Evolutionary conservation across 1,284 basidiomycete genomes (phyloP), one percentile per base, ranked within the genome.

Genomic region (Apiotrichum porosum): DNA sequence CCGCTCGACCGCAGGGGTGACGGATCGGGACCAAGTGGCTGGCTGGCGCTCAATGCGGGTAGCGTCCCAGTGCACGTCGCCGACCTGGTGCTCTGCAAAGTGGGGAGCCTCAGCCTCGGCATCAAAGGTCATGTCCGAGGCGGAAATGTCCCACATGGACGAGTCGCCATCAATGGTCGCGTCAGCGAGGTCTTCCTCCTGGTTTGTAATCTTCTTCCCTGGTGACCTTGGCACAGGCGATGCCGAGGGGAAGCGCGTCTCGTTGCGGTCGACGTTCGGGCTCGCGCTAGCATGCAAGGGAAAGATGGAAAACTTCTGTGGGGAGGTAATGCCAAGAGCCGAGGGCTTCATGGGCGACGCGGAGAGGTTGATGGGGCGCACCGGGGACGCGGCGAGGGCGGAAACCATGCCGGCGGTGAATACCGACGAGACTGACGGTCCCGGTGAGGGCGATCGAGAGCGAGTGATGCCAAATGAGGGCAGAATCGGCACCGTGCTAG

Each of bases 141-240:
- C 37, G 1, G 54, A 47, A 12, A 51, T 4, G 44, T 60, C 49
- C 61, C 62, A 63, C 18, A 45, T 55, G 2, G 35, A 42, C 21
- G 44, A 38, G 10, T 50, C 47, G 2, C 39, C 59, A 9, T 61
- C 59, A 6, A 51, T 24, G 2, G 61, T 61, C 21, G 44, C 52
- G 26, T 54, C 45, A 3, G 46, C 40, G 30, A 28, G 26, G 8
- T 28, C n/a, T n/a, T n/a, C n/a, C n/a, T n/a, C n/a, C n/a, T n/a
- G n/a, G n/a, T n/a, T n/a, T n/a, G n/a, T n/a, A 12, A 12, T 28
- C 26, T 28, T 28, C 26, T 28, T 28, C 26, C 6, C 12, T 28
- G 26, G 26, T 6, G 26, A 28, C 26, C n/a, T n/a, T n/a, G n/a
- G n/a, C n/a, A n/a, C n/a, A n/a, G n/a, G n/a, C 37, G n/a, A 36